These are phyloP conservation scores for Starmerella floricola DNA, from an alignment of 805 yeast species.

Conservation along the genomic window DNA sequence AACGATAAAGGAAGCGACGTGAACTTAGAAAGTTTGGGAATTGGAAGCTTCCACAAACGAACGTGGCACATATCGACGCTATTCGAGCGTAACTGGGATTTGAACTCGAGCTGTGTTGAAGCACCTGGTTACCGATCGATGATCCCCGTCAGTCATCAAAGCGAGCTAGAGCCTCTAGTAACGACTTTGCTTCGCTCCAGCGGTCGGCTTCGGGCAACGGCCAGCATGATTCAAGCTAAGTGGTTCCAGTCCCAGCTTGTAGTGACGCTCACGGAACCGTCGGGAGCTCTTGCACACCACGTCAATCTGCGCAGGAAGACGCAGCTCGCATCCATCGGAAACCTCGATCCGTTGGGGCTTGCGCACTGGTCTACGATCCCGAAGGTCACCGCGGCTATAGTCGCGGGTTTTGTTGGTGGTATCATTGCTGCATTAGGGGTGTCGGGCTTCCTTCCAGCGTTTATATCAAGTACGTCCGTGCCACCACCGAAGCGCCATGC, in stretches of 20 bases:
- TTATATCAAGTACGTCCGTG: background rate
- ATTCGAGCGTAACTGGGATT: conserved; percentile 13
- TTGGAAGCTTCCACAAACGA: conserved; percentile 5
- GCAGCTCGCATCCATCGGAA: conserved; percentile 17
- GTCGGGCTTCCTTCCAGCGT: conserved; percentile 1
- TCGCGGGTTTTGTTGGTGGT: conserved; percentile 3
- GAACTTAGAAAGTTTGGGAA: background rate
- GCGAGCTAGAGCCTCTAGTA: conserved; percentile 11
- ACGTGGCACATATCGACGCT: conserved; percentile 10
- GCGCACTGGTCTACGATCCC: conserved; percentile 16
- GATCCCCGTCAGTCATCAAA: conserved; percentile 5
- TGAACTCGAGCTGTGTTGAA: conserved; percentile 17
- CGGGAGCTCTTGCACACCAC: conserved; percentile 13
- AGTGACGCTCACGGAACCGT: conserved; percentile 5
- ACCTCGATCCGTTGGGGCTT: conserved; percentile 22
- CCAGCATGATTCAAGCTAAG: background rate
- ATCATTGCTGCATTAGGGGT: conserved; percentile 9
- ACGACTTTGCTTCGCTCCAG: conserved; percentile 2
- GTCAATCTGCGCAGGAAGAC: conserved; percentile 8
- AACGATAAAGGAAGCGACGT: background rate
- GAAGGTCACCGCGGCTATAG: conserved; percentile 5
- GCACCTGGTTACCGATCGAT: conserved; percentile 13
- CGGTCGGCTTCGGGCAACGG: conserved; percentile 6
- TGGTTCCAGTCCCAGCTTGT: conserved; percentile 14
- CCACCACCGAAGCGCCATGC: conserved; percentile 5